Conservation (phyloP, 1,284 basidiomycete genomes). For the Ustilago nuda region DNA sequence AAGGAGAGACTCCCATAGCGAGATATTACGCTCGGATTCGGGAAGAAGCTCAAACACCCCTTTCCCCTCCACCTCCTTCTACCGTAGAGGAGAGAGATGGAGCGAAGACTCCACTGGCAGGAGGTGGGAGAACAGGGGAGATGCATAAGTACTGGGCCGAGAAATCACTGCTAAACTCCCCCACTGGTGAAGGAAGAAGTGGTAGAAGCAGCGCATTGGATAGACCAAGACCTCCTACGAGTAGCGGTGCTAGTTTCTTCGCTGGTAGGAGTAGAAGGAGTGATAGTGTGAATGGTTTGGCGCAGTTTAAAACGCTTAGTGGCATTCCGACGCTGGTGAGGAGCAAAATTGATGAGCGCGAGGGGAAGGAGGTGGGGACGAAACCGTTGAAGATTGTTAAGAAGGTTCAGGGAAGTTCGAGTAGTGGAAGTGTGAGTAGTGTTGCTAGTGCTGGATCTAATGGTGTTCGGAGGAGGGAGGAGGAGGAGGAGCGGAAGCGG, state of each 20-base stretch:
- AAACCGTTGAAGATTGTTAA: constrained; percentile 33
- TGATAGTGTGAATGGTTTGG: constrained; percentile 15
- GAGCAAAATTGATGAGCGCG: not conserved
- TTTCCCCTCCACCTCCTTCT: not conserved
- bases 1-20: constrained; percentile 30
- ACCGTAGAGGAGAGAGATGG: constrained; percentile 2
- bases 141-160: constrained; percentile 15
- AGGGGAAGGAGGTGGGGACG: not conserved
- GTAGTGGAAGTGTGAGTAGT: not conserved
- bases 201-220: constrained; percentile 34
- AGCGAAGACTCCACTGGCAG: constrained; percentile 11
- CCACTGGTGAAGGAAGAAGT: not conserved
- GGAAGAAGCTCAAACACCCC: constrained; percentile 7
- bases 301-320: not conserved
- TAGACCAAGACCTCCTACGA: constrained; percentile 45
- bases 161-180: not conserved
- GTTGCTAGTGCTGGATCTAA: too few relatives aligned
- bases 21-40: constrained; percentile 29
- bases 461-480: not conserved
- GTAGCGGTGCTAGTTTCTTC: constrained; percentile 33
- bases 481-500: not conserved
- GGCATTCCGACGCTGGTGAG: constrained; percentile 1
- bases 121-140: not conserved
- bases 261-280: constrained; percentile 20
- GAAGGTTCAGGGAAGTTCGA: not conserved